These are phyloP conservation scores for Neurospora discreta DNA, from an alignment of 495 filamentous ascomycete genomes.

Conservation along the genomic window DNA sequence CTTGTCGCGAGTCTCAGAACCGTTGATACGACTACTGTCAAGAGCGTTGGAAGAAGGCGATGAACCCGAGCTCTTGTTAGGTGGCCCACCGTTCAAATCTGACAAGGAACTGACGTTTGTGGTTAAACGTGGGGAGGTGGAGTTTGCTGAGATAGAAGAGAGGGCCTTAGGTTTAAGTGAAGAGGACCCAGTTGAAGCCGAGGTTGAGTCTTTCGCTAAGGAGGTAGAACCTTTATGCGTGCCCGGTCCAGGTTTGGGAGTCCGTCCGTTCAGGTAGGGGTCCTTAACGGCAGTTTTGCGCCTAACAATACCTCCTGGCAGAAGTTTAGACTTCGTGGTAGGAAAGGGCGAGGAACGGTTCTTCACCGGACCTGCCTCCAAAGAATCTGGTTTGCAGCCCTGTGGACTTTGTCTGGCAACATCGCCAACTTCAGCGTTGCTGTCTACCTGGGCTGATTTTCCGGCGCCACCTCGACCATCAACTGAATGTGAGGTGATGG, in stretches of 20 bases:
- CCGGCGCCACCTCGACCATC: background rate
- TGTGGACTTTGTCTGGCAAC: background rate
- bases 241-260: constrained; percentile 2
- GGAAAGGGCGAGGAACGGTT: background rate
- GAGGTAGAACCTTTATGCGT: background rate
- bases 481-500: background rate
- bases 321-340: background rate
- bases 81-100: constrained; percentile 2
- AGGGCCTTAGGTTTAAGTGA: background rate
- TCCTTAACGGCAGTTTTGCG: background rate
- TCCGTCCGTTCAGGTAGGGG: background rate
- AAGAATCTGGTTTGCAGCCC: background rate
- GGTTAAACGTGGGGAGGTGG: background rate
- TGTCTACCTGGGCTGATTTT: background rate
- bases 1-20: background rate
- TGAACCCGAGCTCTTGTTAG: constrained; percentile 7
- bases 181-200: background rate
- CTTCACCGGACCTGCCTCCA: background rate
- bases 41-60: background rate
- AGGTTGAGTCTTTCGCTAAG: background rate
- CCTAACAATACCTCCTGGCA: background rate
- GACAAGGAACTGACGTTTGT: background rate
- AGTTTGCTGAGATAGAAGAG: background rate
- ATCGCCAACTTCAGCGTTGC: background rate
- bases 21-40: background rate